Evolutionary conservation across 805 yeast species (phyloP).

Genomic region (Clavispora santaluciae): DNA sequence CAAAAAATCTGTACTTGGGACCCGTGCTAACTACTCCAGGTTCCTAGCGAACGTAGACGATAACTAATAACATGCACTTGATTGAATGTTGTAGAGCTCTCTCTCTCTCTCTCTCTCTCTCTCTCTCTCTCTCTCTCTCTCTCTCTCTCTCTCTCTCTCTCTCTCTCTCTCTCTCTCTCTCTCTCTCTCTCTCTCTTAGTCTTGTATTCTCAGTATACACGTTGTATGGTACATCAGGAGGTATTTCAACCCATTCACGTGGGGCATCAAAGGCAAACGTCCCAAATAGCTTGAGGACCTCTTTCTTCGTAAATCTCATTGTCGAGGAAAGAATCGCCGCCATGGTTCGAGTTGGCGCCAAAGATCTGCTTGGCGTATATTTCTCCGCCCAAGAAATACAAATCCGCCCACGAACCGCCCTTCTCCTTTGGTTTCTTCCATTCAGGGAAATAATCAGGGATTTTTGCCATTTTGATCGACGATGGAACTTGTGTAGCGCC

Average conservation of each 20-base stretch:
- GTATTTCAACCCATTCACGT: neutral
- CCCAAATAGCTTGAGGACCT: slow-evolving; percentile 87
- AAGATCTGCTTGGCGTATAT: slow-evolving; percentile 84
- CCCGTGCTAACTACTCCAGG: slow-evolving; percentile 34
- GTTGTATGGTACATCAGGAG: neutral
- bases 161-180: too few relatives aligned
- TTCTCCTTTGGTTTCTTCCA: slow-evolving; percentile 63
- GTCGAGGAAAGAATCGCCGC: slow-evolving; percentile 59
- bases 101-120: too few relatives aligned
- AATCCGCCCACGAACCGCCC: slow-evolving; percentile 65
- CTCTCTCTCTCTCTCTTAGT: too few relatives aligned
- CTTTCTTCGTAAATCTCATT: slow-evolving; percentile 66
- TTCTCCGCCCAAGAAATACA: slow-evolving; percentile 80
- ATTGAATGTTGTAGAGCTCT: too few relatives aligned
- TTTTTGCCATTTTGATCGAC: slow-evolving; percentile 59
- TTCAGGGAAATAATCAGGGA: slow-evolving; percentile 90
- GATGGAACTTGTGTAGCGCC: slow-evolving; percentile 69
- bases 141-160: too few relatives aligned
- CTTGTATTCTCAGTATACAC: neutral
- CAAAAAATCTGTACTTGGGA: slow-evolving; percentile 34
- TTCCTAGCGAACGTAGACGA: slow-evolving; percentile 29
- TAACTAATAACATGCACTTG: neutral
- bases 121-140: too few relatives aligned
- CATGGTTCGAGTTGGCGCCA: slow-evolving; percentile 49
- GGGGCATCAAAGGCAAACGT: slow-evolving; percentile 23